Base-by-base conservation (phyloP, 768 basidiomycete genomes). In the Mycena filopes region DNA sequence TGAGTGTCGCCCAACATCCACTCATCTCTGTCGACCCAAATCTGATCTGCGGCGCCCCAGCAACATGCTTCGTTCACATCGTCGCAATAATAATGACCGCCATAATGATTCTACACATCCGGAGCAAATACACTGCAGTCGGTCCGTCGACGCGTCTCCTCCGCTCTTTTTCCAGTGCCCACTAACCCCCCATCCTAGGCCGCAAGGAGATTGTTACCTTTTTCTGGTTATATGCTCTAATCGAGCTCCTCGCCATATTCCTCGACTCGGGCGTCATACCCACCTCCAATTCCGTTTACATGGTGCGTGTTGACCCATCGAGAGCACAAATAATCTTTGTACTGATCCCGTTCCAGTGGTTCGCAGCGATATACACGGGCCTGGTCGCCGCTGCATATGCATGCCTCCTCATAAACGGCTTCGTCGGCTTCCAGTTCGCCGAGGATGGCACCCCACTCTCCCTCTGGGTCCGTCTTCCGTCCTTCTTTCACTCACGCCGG, bases 391-490 rank as follows among this genome's bases (percentile, higher is more conserved):
- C 96, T n/a, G 85, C 92, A 7, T 99, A 95, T 76, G 91, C 90
- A 75, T 96, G 95, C 78, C 82, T 99, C 46, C 85, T 99, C 67
- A 89, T 98, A 76, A 99, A 99, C 71, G 98, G 95, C 11, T 99
- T 99, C 75, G 95, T 99, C 57, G 98, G 98, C 0, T 99, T 99
- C 85, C 96, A 98, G 78, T 96, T 98, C 75, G 95, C 95, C 61
- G 98, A 99, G 81, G 98, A 99, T 73, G 98, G 98, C 47, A 99
- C 98, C 23, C 95, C 98, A 4, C 79, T 94, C 65, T 96, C 95
- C 51, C 87, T 99, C 73, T 99, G 98, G 98, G 94, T 85, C 62
- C 60, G 79, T 74, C 36, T 28, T 58, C n/a, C n/a, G n/a, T n/a
- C n/a, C 20, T 45, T 29, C 41, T 83, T 67, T 25, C 62, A 20